Conservation (phyloP, 2,329 filamentous ascomycete genomes). For the Lasiodiplodia sp. region DNA sequence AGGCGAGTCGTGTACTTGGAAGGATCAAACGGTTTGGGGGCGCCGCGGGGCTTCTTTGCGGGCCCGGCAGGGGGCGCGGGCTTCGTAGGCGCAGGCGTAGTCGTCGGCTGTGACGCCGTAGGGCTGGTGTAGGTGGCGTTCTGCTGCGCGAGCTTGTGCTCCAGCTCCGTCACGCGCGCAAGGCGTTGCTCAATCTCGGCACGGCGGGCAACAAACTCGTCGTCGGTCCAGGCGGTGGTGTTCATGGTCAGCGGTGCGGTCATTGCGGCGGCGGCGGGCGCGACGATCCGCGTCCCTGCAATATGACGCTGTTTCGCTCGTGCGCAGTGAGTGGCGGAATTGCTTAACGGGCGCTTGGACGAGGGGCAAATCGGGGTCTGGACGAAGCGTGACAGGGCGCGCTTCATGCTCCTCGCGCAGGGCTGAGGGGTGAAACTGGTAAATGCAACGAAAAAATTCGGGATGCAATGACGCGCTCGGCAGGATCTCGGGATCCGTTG, state of each 20-base stretch:
- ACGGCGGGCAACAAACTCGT: constrained; percentile 27
- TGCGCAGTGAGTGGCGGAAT: neutral
- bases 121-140: constrained; percentile 45
- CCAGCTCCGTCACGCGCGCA: constrained; percentile 70
- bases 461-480: constrained; percentile 26
- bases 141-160: constrained; percentile 67
- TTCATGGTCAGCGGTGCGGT: constrained; percentile 17
- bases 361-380: neutral
- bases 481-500: constrained; percentile 13
- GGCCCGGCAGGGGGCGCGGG: constrained; percentile 4
- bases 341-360: constrained; percentile 25
- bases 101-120: constrained; percentile 18
- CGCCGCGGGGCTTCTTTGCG: constrained; percentile 39
- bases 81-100: constrained; percentile 2
- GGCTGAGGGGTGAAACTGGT: constrained; percentile 10
- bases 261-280: constrained; percentile 7
- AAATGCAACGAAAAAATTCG: constrained; percentile 19
- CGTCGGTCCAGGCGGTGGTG: constrained; percentile 26
- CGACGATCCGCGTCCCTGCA: constrained; percentile 25
- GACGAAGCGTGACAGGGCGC: constrained; percentile 23
- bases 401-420: constrained; percentile 26
- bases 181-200: constrained; percentile 64
- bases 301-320: constrained; percentile 11
- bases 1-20: constrained; percentile 81
- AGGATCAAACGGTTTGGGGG: constrained; percentile 70